These are phyloP conservation scores for Salix caprea DNA, from an alignment of 345 rosid species.

Conservation along the genomic window DNA sequence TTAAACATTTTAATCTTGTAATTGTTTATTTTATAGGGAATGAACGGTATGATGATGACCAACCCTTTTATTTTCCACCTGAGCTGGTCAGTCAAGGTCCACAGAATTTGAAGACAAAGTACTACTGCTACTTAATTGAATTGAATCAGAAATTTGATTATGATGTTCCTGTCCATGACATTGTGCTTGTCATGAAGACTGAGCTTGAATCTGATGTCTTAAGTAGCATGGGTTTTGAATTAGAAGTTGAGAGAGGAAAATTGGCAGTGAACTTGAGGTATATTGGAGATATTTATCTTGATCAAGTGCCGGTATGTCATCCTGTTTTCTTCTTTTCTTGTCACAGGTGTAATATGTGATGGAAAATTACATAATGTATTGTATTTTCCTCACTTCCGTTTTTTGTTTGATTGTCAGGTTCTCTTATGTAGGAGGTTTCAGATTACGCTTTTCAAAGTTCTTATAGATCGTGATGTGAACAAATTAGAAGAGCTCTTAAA, in stretches of 20 bases:
- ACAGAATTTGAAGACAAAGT: slow-evolving; percentile 17
- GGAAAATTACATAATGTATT: not conserved
- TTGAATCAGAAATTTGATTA: slow-evolving; percentile 39
- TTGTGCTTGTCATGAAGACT: slow-evolving; percentile 55
- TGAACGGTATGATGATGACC: slow-evolving; percentile 42
- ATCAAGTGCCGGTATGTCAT: slow-evolving; percentile 37
- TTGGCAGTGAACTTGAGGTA: slow-evolving; percentile 46
- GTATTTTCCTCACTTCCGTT: not conserved
- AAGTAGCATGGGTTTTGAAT: slow-evolving; percentile 25
- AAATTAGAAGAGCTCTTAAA: slow-evolving; percentile 36
- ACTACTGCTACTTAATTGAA: slow-evolving; percentile 55
- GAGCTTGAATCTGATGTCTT: slow-evolving; percentile 46
- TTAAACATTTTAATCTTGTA: not conserved
- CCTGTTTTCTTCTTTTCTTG: not conserved
- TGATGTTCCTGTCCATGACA: slow-evolving; percentile 37
- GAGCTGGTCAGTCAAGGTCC: slow-evolving; percentile 47
- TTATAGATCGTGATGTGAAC: slow-evolving; percentile 38
- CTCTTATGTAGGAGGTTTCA: slow-evolving; percentile 63
- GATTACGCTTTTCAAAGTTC: slow-evolving; percentile 51
- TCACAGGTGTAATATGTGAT: not conserved
- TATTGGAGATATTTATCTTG: slow-evolving; percentile 40
- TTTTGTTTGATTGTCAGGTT: slow-evolving; percentile 40
- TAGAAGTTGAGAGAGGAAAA: slow-evolving; percentile 55
- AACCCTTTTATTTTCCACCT: slow-evolving; percentile 66
- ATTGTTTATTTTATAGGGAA: slow-evolving; percentile 31